Percentiles rank a stretch among this genome's conserved stretches.
Conservation (phyloP, 2,329 filamentous ascomycete species). For the Cyphellophora europaea region DNA sequence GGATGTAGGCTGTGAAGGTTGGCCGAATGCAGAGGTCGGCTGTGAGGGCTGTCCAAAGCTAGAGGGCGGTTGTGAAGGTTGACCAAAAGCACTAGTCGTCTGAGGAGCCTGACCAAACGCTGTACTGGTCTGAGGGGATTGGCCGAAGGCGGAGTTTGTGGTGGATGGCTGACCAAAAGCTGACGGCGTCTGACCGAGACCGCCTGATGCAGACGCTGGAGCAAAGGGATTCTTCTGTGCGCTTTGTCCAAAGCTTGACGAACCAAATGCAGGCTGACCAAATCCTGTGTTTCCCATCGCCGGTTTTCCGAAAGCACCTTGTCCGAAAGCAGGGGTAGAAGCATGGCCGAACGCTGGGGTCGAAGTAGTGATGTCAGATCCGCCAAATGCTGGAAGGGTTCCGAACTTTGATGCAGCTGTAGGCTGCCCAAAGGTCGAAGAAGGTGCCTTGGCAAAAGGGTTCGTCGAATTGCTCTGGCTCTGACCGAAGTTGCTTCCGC, state of each 20-base stretch:
- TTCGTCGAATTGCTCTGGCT: not conserved
- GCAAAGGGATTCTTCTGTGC: conserved; percentile 25
- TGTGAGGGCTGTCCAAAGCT: conserved; percentile 18
- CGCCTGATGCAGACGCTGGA: conserved; percentile 11
- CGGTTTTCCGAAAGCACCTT: conserved; percentile 25
- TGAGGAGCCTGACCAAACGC: conserved; percentile 22
- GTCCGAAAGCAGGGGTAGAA: conserved; percentile 20
- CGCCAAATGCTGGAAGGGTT: conserved; percentile 22
- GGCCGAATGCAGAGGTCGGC: conserved; percentile 14
- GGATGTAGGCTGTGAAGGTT: conserved; percentile 8
- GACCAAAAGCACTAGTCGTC: conserved; percentile 25
- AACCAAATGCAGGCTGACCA: conserved; percentile 25
- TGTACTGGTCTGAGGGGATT: conserved; percentile 19
- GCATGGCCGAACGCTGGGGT: conserved; percentile 16
- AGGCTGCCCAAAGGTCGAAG: conserved; percentile 21
- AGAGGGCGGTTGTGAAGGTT: conserved; percentile 11
- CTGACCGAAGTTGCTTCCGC: conserved; percentile 3
- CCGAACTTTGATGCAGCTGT: conserved; percentile 27
- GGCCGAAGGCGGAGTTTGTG: conserved; percentile 23
- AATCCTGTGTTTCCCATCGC: conserved; percentile 35
- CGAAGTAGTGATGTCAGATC: conserved; percentile 1
- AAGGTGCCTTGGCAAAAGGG: conserved; percentile 6
- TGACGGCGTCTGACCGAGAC: conserved; percentile 13
- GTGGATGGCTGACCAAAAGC: conserved; percentile 26
- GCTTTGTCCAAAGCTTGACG: conserved; percentile 24